Percentiles rank a stretch among this genome's conserved stretches.
phyloP scores from a whole-genome alignment of 2,329 filamentous ascomycete genomes.

The Proliferodiscus dingleyae region DNA sequence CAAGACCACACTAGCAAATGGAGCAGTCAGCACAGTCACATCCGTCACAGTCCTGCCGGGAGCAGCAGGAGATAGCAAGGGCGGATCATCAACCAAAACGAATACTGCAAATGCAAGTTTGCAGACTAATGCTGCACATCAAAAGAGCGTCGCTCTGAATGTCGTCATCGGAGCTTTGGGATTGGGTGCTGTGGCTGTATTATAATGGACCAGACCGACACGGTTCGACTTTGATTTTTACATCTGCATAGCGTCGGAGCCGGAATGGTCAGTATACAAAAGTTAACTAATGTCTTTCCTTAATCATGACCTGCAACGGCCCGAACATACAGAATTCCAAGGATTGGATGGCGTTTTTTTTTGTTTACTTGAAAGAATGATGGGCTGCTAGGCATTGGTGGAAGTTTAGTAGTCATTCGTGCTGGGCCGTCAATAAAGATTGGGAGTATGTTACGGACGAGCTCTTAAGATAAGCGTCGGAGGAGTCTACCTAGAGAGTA shows the following conservation, averaged over 20 bases:
- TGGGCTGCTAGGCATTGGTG: not conserved
- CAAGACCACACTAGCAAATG: conserved; percentile 25
- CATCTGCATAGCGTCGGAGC: conserved; percentile 22
- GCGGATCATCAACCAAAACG: conserved; percentile 5
- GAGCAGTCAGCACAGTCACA: conserved; percentile 23
- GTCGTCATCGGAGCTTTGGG: conserved; percentile 23
- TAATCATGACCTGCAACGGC: conserved; percentile 5
- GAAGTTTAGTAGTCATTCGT: too few relatives aligned
- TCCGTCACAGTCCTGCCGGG: conserved; percentile 25
- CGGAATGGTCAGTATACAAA: conserved; percentile 3
- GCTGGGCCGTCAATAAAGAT: too few relatives aligned
- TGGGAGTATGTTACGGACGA: too few relatives aligned
- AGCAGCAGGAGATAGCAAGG: conserved; percentile 12
- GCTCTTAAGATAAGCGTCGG: too few relatives aligned
- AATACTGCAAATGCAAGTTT: conserved; percentile 19
- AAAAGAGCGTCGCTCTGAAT: conserved; percentile 14
- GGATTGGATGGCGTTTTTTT: not conserved
- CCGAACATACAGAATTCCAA: conserved; percentile 1
- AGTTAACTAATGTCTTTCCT: conserved; percentile 27
- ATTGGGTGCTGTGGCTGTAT: conserved; percentile 15
- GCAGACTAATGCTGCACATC: conserved; percentile 20
- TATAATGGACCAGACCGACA: conserved; percentile 11
- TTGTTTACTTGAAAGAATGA: not conserved
- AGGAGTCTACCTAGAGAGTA: not conserved
- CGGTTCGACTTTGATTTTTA: conserved; percentile 10